phyloP scores from a whole-genome alignment of 768 basidiomycete genomes.

The Hirschioporus abietinus region DNA sequence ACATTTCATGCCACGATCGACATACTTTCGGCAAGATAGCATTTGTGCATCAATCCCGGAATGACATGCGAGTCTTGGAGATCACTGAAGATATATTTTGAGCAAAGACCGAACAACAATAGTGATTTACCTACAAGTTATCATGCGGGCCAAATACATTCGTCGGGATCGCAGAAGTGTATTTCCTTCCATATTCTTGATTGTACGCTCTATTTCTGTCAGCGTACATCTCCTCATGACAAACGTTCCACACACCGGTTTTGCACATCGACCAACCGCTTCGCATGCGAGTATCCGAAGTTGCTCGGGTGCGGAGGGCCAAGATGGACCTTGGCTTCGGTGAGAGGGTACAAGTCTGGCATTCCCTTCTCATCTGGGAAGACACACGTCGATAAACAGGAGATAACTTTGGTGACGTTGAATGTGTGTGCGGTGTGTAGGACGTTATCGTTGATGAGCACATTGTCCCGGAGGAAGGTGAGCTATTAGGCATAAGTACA shows the following conservation, averaged over 20 bases:
- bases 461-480: slow-evolving; percentile 91
- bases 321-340: slow-evolving; percentile 87
- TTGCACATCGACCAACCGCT: slow-evolving; percentile 91
- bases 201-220: slow-evolving; percentile 71
- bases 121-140: slow-evolving; percentile 64
- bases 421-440: slow-evolving; percentile 67
- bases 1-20: slow-evolving; percentile 8
- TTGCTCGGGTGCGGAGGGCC: slow-evolving; percentile 93
- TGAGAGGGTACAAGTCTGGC: slow-evolving; percentile 61
- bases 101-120: background rate
- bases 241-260: slow-evolving; percentile 62
- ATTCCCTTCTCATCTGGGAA: slow-evolving; percentile 88
- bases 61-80: slow-evolving; percentile 92
- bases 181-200: slow-evolving; percentile 91
- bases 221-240: slow-evolving; percentile 1
- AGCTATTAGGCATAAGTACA: slow-evolving; percentile 37
- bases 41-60: slow-evolving; percentile 90
- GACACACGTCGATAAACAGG: slow-evolving; percentile 95
- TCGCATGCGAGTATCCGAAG: slow-evolving; percentile 96
- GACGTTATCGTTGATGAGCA: slow-evolving; percentile 93
- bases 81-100: slow-evolving; percentile 45
- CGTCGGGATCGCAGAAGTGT: slow-evolving; percentile 95
- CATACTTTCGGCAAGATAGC: slow-evolving; percentile 84
- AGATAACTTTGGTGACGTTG: slow-evolving; percentile 74
- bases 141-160: slow-evolving; percentile 95